A percentile compares a stretch with the other conserved stretches of the same genome.
phyloP scores from a whole-genome alignment of 1,284 basidiomycete genomes.

The Apiotrichum veenhuisii region DNA sequence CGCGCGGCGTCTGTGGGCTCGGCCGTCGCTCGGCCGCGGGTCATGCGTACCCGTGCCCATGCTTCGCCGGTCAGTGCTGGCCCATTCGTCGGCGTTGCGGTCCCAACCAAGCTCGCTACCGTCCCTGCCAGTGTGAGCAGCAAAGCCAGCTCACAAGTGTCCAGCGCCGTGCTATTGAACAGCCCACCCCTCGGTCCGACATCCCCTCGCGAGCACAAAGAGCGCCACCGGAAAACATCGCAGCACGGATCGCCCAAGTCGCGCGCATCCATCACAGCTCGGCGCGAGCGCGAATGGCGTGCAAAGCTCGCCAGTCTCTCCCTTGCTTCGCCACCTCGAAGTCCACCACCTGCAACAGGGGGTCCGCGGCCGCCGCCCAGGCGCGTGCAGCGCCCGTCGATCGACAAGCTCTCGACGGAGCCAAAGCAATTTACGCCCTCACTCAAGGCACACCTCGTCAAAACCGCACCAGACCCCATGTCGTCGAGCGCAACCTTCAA shows the following conservation, averaged over 20 bases:
- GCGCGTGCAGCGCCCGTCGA: conserved; percentile 3
- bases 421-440: background rate
- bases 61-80: background rate
- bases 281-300: conserved; percentile 36
- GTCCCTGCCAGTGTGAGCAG: background rate
- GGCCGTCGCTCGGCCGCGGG: background rate
- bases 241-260: background rate
- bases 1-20: background rate
- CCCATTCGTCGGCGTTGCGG: background rate
- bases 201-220: background rate
- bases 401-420: background rate
- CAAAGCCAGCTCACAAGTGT: background rate
- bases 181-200: background rate
- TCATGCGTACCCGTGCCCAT: background rate
- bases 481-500: conserved; percentile 3
- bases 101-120: background rate
- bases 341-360: background rate
- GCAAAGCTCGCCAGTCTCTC: conserved; percentile 32
- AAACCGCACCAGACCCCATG: background rate
- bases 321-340: background rate
- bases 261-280: conserved; percentile 6
- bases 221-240: background rate
- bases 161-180: background rate
- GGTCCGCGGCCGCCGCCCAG: conserved; percentile 10
- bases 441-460: background rate